Evolutionary conservation across 2,329 filamentous ascomycete species (phyloP), one percentile per base, ranked within the genome.

Genomic region (Orbilia brochopaga): DNA sequence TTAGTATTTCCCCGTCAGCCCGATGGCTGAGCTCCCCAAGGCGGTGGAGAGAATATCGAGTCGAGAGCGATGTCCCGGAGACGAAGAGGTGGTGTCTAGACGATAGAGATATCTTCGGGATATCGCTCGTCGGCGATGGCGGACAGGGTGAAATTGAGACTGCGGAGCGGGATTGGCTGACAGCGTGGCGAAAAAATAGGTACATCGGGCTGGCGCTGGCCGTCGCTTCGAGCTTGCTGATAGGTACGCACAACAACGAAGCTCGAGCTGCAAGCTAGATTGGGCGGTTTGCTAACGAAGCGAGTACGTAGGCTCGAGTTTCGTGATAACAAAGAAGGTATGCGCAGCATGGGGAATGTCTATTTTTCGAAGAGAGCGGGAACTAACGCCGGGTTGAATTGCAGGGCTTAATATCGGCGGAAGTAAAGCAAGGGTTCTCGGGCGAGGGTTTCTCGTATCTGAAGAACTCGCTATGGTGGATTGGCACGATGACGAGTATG

Each of bases 301-400:
- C 37, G 17, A 23, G 44, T 6, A 37, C 48, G 35, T 65, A 94
- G 91, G 92, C 78, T 92, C 91, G 57, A 96, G 92, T 85, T 99
- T 99, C 80, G 93, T 99, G 76, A 97, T 99, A 78, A 99, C 95
- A 53, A 99, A 99, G 83, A 97, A 97, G 86, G 90, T 94, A 82
- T 80, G 81, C 79, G 58, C 53, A 46, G 40, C n/a, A 40, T 60
- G 35, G 46, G 56, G 67, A 23, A 32, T 19, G 40, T 8, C 44
- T 8, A 51, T 35, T 6, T 24, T 30, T 24, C 13, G n/a, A n/a
- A 15, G 17, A 5, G 17, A 50, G 42, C 23, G 24, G n/a, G 6
- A 54, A 57, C 52, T 73, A 37, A 74, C 32, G 27, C 3, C 13
- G 42, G 17, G 27, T 37, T 69, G 69, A 74, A 74, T 55, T 77